Conservation (phyloP, 345 rosid species). For the Syzygium aqueum region DNA sequence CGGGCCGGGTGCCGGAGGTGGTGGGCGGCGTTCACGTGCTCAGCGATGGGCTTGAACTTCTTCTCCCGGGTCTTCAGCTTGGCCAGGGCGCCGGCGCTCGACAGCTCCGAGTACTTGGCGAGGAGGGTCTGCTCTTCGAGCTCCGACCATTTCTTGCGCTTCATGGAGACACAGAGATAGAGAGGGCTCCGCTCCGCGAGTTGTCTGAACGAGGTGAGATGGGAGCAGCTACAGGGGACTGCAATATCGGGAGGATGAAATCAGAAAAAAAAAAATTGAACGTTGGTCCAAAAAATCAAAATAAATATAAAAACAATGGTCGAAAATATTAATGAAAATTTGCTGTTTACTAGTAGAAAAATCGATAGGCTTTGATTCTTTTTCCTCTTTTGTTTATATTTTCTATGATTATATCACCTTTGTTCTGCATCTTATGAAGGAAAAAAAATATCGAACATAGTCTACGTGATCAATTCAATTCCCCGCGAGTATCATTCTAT, state of each 20-base stretch:
- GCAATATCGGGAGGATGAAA: not conserved
- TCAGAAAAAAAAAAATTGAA: not conserved
- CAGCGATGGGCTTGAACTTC: slow-evolving; percentile 68
- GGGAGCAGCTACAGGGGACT: not conserved
- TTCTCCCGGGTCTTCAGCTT: slow-evolving; percentile 78
- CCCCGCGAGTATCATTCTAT: too few relatives aligned
- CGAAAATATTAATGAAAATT: not conserved
- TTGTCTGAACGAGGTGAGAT: not conserved
- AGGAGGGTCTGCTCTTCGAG: slow-evolving; percentile 55
- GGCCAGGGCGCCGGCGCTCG: slow-evolving; percentile 42
- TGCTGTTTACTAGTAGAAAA: not conserved
- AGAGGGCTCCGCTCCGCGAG: not conserved
- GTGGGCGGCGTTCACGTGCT: slow-evolving; percentile 57
- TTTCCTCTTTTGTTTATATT: not conserved
- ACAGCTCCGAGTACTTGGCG: slow-evolving; percentile 48
- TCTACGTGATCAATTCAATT: too few relatives aligned
- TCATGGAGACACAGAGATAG: slow-evolving; percentile 16
- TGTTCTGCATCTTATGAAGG: too few relatives aligned
- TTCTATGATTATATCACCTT: too few relatives aligned
- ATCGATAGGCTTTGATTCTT: not conserved
- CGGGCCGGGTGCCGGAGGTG: slow-evolving; percentile 43
- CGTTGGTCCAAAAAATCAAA: not conserved
- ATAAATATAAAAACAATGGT: not conserved
- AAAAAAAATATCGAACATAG: too few relatives aligned
- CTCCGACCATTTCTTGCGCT: slow-evolving; percentile 76